phyloP scores from a whole-genome alignment of 2,329 filamentous ascomycete genomes.

The Penicillium sp. region DNA sequence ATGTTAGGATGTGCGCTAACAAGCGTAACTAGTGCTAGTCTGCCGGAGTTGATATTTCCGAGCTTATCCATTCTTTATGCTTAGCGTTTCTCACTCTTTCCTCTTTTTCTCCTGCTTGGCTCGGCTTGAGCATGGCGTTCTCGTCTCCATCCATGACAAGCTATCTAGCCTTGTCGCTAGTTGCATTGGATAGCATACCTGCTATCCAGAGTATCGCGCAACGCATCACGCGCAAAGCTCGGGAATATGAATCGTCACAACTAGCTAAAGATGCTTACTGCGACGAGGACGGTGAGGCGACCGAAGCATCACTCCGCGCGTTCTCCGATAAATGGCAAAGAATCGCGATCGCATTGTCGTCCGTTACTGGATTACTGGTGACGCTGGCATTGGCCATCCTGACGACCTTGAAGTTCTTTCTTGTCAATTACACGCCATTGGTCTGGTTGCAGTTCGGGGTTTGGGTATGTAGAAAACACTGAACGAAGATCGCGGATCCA shows the following conservation, averaged over 20 bases:
- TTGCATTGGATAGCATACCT: slow-evolving; percentile 26
- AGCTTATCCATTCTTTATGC: neutral
- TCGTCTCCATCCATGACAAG: slow-evolving; percentile 21
- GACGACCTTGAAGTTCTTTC: slow-evolving; percentile 39
- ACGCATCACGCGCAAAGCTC: slow-evolving; percentile 17
- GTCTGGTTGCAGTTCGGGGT: slow-evolving; percentile 59
- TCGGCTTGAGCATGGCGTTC: slow-evolving; percentile 24
- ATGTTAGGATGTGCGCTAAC: neutral
- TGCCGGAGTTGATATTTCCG: neutral
- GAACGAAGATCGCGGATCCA: neutral
- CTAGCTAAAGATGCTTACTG: slow-evolving; percentile 52
- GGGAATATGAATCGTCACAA: slow-evolving; percentile 19
- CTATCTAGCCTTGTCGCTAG: slow-evolving; percentile 26
- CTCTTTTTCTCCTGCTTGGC: neutral
- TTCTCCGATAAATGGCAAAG: slow-evolving; percentile 63
- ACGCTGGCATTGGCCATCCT: slow-evolving; percentile 58
- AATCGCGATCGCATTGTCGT: slow-evolving; percentile 52
- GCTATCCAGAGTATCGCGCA: slow-evolving; percentile 22
- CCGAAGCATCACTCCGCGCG: slow-evolving; percentile 57
- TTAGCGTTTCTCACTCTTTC: neutral
- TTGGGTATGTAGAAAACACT: slow-evolving; percentile 55
- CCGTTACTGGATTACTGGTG: slow-evolving; percentile 51
- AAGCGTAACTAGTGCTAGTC: neutral
- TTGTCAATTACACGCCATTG: slow-evolving; percentile 44
- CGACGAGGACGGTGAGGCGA: slow-evolving; percentile 67